A percentile compares a stretch with the other conserved stretches of the same genome.
phyloP scores from a whole-genome alignment of 2,329 filamentous ascomycete species.

The Fusarium ambrosium region DNA sequence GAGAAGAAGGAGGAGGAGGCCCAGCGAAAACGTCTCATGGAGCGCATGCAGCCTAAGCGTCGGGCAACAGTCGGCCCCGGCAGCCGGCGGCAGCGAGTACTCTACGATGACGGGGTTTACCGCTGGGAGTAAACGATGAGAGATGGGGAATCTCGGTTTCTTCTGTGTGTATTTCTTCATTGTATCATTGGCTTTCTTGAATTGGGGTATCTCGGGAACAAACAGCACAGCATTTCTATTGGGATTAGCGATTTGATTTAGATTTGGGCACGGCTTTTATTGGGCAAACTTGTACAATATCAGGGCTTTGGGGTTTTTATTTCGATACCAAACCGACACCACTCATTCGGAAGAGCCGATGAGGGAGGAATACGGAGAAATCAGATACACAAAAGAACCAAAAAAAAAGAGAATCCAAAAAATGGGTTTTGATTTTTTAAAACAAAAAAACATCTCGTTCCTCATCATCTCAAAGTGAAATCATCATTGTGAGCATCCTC shows the following conservation, averaged over 20 bases:
- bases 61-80: constrained; percentile 54
- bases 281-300: constrained; percentile 12
- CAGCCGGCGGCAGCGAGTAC: constrained; percentile 52
- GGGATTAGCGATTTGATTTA: constrained; percentile 30
- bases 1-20: constrained; percentile 55
- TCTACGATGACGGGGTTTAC: constrained; percentile 57
- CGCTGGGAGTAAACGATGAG: constrained; percentile 54
- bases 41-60: constrained; percentile 57
- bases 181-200: constrained; percentile 39
- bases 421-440: constrained; percentile 28
- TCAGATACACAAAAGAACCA: constrained; percentile 37
- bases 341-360: constrained; percentile 22
- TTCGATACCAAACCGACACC: constrained; percentile 25
- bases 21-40: constrained; percentile 55
- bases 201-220: background rate
- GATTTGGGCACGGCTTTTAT: constrained; percentile 19
- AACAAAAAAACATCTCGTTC: constrained; percentile 18
- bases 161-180: constrained; percentile 27
- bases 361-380: constrained; percentile 35
- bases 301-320: background rate
- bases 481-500: background rate
- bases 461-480: background rate
- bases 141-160: background rate
- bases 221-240: constrained; percentile 9
- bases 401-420: constrained; percentile 34